Conservation (phyloP, 441 rosid species). For the Erodium chrysanthum region DNA sequence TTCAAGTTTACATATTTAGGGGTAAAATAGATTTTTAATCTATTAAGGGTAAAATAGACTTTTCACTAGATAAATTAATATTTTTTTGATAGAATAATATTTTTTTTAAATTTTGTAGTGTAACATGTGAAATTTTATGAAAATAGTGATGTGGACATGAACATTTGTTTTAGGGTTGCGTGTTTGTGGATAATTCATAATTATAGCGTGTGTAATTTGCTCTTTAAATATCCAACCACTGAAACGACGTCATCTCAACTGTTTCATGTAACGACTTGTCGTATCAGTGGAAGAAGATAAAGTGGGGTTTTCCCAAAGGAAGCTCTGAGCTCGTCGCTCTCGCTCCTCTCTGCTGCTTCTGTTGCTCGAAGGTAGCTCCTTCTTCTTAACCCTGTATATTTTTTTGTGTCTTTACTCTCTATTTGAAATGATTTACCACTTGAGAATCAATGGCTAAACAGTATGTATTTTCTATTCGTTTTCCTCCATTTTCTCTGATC, state of each 20-base stretch:
- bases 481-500: constrained; percentile 3
- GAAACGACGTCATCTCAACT: not conserved
- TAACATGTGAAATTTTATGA: too few relatives aligned
- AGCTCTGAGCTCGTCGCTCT: not conserved
- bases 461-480: not conserved
- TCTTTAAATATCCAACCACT: not conserved
- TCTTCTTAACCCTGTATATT: too few relatives aligned
- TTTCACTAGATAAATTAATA: too few relatives aligned
- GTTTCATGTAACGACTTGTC: not conserved
- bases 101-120: too few relatives aligned
- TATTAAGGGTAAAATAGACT: too few relatives aligned
- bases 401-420: not conserved
- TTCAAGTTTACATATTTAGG: too few relatives aligned
- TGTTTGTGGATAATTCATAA: too few relatives aligned
- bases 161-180: too few relatives aligned
- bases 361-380: not conserved
- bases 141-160: too few relatives aligned
- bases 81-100: too few relatives aligned
- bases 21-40: too few relatives aligned
- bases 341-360: constrained; percentile 1
- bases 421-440: not conserved
- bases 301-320: not conserved
- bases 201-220: too few relatives aligned
- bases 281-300: not conserved
- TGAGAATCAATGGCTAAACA: not conserved